Evolutionary conservation across 2,329 filamentous ascomycete genomes (phyloP).

Genomic region (Bipolaris victoriae): DNA sequence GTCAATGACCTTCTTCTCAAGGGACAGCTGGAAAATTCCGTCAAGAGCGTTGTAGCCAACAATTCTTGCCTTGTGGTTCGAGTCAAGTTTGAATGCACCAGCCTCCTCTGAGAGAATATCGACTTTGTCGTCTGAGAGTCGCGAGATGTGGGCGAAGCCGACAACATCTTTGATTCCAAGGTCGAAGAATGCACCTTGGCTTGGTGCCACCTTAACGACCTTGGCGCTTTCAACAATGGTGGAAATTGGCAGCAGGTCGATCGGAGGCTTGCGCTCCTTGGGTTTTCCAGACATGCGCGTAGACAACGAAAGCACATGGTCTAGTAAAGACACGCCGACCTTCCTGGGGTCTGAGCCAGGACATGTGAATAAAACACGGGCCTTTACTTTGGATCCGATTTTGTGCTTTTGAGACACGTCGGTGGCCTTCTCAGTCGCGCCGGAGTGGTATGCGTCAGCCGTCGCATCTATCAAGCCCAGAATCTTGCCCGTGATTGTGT

Average conservation of each 20-base stretch:
- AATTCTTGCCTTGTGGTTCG: slow-evolving; percentile 80
- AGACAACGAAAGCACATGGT: slow-evolving; percentile 77
- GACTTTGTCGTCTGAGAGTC: slow-evolving; percentile 86
- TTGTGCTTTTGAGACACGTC: slow-evolving; percentile 81
- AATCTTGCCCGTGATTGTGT: slow-evolving; percentile 85
- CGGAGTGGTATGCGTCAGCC: slow-evolving; percentile 88
- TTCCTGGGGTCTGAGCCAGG: slow-evolving; percentile 79
- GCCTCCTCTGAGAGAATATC: slow-evolving; percentile 78
- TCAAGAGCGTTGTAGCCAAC: slow-evolving; percentile 88
- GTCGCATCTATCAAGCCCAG: slow-evolving; percentile 91
- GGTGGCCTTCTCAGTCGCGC: slow-evolving; percentile 70
- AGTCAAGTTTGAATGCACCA: slow-evolving; percentile 78
- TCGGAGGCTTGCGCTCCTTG: slow-evolving; percentile 59
- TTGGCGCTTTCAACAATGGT: slow-evolving; percentile 78
- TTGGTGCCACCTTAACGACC: slow-evolving; percentile 78
- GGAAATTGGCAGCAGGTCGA: slow-evolving; percentile 71
- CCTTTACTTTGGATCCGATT: slow-evolving; percentile 81
- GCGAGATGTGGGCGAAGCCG: slow-evolving; percentile 95
- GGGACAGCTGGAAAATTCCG: slow-evolving; percentile 81
- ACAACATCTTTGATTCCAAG: slow-evolving; percentile 70
- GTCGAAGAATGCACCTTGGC: slow-evolving; percentile 81
- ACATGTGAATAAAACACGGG: slow-evolving; percentile 86
- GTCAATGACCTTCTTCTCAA: slow-evolving; percentile 80
- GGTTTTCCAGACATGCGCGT: slow-evolving; percentile 46
- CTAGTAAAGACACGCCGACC: slow-evolving; percentile 83